Percentiles rank a stretch among this genome's conserved stretches.
Conservation (phyloP, 2,329 filamentous ascomycete species). For the Cordyceps cateniannulata region DNA sequence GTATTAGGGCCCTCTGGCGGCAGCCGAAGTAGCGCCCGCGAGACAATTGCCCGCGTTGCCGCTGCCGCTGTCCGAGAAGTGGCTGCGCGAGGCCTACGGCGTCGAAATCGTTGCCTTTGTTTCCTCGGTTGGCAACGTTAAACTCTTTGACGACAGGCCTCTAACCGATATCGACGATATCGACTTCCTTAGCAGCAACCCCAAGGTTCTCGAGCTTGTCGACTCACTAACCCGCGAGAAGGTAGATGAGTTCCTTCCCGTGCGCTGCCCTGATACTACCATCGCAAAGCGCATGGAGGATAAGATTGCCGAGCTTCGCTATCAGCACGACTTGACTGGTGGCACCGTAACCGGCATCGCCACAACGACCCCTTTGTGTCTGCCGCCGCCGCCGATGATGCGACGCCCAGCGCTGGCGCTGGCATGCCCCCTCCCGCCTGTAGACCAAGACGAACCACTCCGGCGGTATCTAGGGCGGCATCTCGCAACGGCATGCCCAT, state of each 20-base stretch:
- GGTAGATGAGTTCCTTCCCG: slow-evolving; percentile 79
- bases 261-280: slow-evolving; percentile 72
- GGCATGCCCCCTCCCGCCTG: slow-evolving; percentile 54
- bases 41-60: slow-evolving; percentile 90
- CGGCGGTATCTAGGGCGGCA: slow-evolving; percentile 91
- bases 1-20: slow-evolving; percentile 86
- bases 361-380: slow-evolving; percentile 68
- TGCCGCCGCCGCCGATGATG: neutral
- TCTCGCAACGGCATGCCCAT: slow-evolving; percentile 77
- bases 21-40: slow-evolving; percentile 83
- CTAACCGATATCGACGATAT: too few relatives aligned
- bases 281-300: slow-evolving; percentile 65
- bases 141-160: slow-evolving; percentile 28
- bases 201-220: slow-evolving; percentile 69
- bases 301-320: slow-evolving; percentile 69
- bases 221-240: slow-evolving; percentile 64
- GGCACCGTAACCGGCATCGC: slow-evolving; percentile 89
- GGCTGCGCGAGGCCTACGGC: slow-evolving; percentile 70
- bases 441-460: slow-evolving; percentile 92
- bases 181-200: slow-evolving; percentile 74
- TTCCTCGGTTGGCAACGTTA: slow-evolving; percentile 65
- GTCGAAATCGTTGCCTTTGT: slow-evolving; percentile 91
- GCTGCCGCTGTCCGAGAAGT: slow-evolving; percentile 90
- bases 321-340: slow-evolving; percentile 81
- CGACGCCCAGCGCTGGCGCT: slow-evolving; percentile 12